These are phyloP conservation scores for Pichia sp. DNA, from an alignment of 1,139 yeast genomes.

Conservation along the genomic window DNA sequence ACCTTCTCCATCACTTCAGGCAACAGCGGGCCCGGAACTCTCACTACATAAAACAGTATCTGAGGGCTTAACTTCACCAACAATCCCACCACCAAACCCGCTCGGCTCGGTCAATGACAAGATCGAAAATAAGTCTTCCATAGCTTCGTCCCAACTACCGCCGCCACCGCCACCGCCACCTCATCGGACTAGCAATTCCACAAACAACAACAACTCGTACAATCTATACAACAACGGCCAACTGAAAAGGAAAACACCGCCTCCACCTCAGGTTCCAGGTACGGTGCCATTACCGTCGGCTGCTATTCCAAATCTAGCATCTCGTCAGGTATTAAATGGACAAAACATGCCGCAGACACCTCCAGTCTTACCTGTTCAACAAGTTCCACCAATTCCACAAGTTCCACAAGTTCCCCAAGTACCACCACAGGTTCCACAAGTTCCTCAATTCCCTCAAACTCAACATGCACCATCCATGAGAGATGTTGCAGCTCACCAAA, in stretches of 20 bases:
- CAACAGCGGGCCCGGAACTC: background rate
- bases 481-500: constrained; percentile 1
- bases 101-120: background rate
- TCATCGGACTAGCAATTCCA: background rate
- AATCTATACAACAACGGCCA: background rate
- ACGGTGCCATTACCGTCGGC: background rate
- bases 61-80: background rate
- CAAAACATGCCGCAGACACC: background rate
- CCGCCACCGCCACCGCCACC: constrained; percentile 5
- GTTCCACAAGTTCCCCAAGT: constrained; percentile 2
- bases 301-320: background rate
- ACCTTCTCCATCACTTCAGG: background rate
- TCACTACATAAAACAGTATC: background rate
- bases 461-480: constrained; percentile 1
- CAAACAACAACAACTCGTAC: background rate
- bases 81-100: background rate
- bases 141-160: background rate
- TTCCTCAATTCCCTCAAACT: background rate
- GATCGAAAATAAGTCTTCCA: background rate
- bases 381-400: constrained; percentile 1
- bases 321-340: background rate
- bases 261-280: constrained; percentile 2
- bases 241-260: constrained; percentile 2
- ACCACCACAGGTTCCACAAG: background rate
- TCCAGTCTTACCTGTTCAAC: constrained; percentile 1